These are phyloP conservation scores for Dipodascopsis uninucleata DNA, from an alignment of 805 yeast species.

Conservation along the genomic window DNA sequence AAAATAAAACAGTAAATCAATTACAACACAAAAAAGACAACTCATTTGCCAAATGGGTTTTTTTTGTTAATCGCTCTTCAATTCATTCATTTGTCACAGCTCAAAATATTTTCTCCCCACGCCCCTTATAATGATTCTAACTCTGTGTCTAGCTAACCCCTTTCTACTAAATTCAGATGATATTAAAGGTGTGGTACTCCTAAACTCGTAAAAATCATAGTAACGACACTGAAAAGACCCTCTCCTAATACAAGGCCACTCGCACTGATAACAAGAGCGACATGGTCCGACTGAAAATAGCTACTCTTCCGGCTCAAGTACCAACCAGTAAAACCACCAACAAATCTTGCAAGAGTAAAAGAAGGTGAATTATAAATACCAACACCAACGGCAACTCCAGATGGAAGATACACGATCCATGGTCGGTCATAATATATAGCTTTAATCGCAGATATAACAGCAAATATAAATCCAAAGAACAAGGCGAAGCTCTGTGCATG, in stretches of 20 bases:
- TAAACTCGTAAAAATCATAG: slow-evolving; percentile 71
- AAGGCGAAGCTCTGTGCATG: slow-evolving; percentile 64
- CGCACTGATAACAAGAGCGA: slow-evolving; percentile 79
- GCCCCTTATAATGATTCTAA: too few species aligned
- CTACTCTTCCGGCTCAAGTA: slow-evolving; percentile 10
- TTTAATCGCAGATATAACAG: slow-evolving; percentile 54
- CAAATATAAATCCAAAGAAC: slow-evolving; percentile 61
- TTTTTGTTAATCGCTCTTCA: too few species aligned
- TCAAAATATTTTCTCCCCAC: too few species aligned
- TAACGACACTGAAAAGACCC: slow-evolving; percentile 79
- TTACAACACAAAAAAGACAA: too few species aligned
- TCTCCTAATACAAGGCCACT: slow-evolving; percentile 93
- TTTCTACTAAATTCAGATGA: too few species aligned
- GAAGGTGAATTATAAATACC: slow-evolving; percentile 94
- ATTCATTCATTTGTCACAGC: too few species aligned
- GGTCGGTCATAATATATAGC: slow-evolving; percentile 29
- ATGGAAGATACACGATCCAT: slow-evolving; percentile 59
- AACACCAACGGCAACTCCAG: slow-evolving; percentile 95
- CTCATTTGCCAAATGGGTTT: too few species aligned
- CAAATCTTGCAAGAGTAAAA: slow-evolving; percentile 86
- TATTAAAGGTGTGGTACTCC: slow-evolving; percentile 59
- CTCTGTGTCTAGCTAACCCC: too few species aligned
- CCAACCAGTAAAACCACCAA: slow-evolving; percentile 78
- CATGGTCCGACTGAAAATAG: slow-evolving; percentile 38
- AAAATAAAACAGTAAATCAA: too few species aligned